These are phyloP conservation scores for Fraxinus sp. DNA, from an alignment of 305 asterid species.

Conservation along the genomic window DNA sequence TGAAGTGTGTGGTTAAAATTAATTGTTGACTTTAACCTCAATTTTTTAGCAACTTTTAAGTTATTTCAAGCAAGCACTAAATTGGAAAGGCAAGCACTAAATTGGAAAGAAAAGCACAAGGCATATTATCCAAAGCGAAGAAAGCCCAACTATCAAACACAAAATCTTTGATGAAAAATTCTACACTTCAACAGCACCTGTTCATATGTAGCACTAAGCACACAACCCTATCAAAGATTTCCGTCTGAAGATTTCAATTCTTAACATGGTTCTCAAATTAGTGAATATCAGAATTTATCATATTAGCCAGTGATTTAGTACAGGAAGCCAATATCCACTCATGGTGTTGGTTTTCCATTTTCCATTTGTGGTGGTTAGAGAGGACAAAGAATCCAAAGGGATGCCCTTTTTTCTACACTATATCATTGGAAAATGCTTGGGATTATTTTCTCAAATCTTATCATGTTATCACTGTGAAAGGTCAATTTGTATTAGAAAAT, in stretches of 20 bases:
- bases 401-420: neutral
- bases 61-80: neutral
- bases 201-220: slow-evolving; percentile 7
- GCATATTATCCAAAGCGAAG: neutral
- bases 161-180: slow-evolving; percentile 4
- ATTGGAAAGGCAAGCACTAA: neutral
- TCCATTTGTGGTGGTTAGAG: neutral
- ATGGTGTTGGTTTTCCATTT: neutral
- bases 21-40: neutral
- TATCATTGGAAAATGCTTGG: neutral
- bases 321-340: neutral
- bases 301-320: neutral
- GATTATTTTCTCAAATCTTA: neutral
- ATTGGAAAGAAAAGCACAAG: neutral
- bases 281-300: neutral
- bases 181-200: slow-evolving; percentile 8
- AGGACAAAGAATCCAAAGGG: neutral
- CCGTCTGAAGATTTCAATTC: neutral
- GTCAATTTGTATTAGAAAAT: neutral
- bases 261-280: neutral
- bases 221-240: neutral
- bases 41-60: neutral
- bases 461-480: neutral
- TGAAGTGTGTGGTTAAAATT: neutral
- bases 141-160: slow-evolving; percentile 7